phyloP scores from a whole-genome alignment of 192 early-diverging fungal genomes.

The Backusella luteola region DNA sequence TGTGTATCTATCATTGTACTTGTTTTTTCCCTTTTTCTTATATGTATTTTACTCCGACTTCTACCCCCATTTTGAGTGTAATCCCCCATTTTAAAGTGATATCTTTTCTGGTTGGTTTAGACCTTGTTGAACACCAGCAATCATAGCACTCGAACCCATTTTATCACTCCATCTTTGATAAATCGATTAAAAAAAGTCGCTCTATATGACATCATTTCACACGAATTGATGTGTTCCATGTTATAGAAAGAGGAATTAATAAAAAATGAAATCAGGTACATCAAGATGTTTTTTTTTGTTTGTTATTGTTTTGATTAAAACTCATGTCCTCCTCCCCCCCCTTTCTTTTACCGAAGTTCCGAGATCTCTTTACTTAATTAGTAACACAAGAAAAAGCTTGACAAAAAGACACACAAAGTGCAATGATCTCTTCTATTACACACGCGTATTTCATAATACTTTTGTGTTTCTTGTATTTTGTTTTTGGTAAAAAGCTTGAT shows the following conservation, averaged over 20 bases:
- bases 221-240: neutral
- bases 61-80: neutral
- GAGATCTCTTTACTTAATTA: neutral
- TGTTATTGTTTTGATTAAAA: conserved; percentile 2
- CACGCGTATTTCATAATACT: neutral
- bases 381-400: neutral
- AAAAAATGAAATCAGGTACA: neutral
- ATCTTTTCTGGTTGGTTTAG: neutral
- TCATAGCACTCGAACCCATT: neutral
- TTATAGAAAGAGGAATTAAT: neutral
- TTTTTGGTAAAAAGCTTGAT: neutral
- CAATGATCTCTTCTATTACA: neutral
- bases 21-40: neutral
- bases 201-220: conserved; percentile 4
- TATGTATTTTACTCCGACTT: neutral
- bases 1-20: neutral
- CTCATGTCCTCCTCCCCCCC: neutral
- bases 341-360: neutral
- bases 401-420: neutral
- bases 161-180: neutral
- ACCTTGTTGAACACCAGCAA: neutral
- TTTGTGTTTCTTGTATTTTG: neutral
- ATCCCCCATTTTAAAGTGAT: neutral
- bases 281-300: conserved; percentile 1
- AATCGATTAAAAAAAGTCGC: neutral